phyloP scores from a whole-genome alignment of 768 basidiomycete species.

The Lactarius evosmus region DNA sequence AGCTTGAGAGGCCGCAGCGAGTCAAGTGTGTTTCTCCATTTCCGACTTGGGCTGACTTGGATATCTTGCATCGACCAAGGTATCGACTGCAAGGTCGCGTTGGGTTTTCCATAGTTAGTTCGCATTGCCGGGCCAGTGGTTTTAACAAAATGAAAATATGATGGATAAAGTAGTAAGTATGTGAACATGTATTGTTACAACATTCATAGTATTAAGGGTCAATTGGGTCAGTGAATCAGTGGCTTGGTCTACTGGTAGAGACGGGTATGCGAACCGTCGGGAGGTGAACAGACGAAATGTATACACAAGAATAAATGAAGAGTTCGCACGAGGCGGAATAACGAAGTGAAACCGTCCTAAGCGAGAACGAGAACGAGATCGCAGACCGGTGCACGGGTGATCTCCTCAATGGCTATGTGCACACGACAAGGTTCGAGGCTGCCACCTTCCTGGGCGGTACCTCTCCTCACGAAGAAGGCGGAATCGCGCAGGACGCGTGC shows the following conservation, averaged over 20 bases:
- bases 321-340: neutral
- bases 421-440: conserved; percentile 15
- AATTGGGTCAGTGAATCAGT: neutral
- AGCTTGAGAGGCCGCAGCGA: too few species aligned
- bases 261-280: neutral
- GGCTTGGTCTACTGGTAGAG: neutral
- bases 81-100: too few species aligned
- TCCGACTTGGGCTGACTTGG: too few species aligned
- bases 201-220: neutral
- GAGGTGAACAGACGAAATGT: neutral
- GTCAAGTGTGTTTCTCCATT: too few species aligned
- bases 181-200: neutral
- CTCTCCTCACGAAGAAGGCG: conserved; percentile 11
- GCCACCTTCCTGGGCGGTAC: neutral
- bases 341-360: neutral
- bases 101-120: neutral
- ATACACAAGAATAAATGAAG: neutral
- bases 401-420: conserved; percentile 21
- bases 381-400: conserved; percentile 10
- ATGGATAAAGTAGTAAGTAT: conserved; percentile 9
- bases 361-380: conserved; percentile 19
- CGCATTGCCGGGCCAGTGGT: neutral
- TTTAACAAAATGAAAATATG: neutral
- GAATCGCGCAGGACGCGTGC: conserved; percentile 19
- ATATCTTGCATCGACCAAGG: too few species aligned